These are phyloP conservation scores for Mycosphaerella arachidis DNA, from an alignment of 2,329 filamentous ascomycete genomes.

Conservation along the genomic window DNA sequence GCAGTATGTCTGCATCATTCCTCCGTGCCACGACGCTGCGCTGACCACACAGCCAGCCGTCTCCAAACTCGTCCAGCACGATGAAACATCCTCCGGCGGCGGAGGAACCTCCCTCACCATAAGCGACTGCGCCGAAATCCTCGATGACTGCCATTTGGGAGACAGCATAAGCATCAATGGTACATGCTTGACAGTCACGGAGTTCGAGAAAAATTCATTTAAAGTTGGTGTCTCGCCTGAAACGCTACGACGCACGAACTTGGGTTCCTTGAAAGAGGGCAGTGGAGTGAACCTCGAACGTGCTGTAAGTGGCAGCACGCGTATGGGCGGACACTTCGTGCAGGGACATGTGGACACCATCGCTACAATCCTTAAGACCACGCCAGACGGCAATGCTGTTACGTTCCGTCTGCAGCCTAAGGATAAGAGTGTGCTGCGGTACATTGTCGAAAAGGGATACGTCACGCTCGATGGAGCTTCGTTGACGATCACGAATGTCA, in stretches of 20 bases:
- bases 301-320: conserved; percentile 81
- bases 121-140: conserved; percentile 66
- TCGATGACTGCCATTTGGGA: conserved; percentile 77
- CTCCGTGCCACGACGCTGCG: conserved; percentile 31
- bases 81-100: conserved; percentile 63
- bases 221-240: conserved; percentile 92
- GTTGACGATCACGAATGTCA: conserved; percentile 81
- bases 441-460: conserved; percentile 95
- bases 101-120: conserved; percentile 91
- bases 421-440: conserved; percentile 66
- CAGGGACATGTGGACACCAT: conserved; percentile 95
- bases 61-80: conserved; percentile 72
- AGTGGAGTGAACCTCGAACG: conserved; percentile 87
- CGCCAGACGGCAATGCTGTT: conserved; percentile 81
- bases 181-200: conserved; percentile 90
- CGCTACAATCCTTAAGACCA: conserved; percentile 67
- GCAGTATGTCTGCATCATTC: conserved; percentile 59
- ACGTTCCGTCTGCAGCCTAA: conserved; percentile 77
- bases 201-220: conserved; percentile 62
- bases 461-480: conserved; percentile 92
- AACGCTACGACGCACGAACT: conserved; percentile 90
- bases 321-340: conserved; percentile 97
- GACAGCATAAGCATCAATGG: conserved; percentile 96
- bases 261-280: conserved; percentile 65
- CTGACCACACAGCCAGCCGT: conserved; percentile 60